Base-by-base conservation (phyloP, 805 yeast genomes). In the Teunomyces atbi region DNA sequence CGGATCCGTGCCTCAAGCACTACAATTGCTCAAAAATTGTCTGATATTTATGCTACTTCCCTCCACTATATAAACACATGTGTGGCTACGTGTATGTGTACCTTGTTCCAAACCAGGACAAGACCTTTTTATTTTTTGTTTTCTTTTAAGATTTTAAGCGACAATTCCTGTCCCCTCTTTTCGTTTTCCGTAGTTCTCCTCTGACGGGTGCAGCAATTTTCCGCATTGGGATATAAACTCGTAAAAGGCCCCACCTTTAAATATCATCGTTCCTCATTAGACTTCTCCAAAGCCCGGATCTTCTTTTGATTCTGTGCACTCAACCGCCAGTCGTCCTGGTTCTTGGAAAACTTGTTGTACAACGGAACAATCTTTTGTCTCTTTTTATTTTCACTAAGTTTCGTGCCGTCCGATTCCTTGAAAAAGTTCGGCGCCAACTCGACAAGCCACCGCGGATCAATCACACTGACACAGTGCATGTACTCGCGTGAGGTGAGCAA, bases 401-500 rank as follows among this genome's bases (percentile, higher is more conserved):
- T 70, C 44, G 69, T 62, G 2, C 78, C 73, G 56, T 82, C 86
- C 0, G 82, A 77, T 13, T 74, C 76, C 58, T 80, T 80, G 74
- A 85, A 92, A 64, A 84, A 89, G 37, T 79, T 81, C 3, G 91
- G 89, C 6, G 91, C 89, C 40, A 64, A 65, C 63, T 84, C 79
- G 40, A 81, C 67, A 27, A 92, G 69, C 96, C 96, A 88, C 51
- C 74, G 75, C 0, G 96, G 87, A 43, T 89, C 90, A 29, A 94
- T 81, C n/a, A 78, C 77, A 13, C 91, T 86, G 23, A 86, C 83
- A 55, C 89, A 89, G 46, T 94, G 86, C 96, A 92, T 89, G 59
- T 87, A 94, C 72, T 92, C 98, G 59, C 83, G 83, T 12, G 86
- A 79, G 0, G 99, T 92, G 53, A 89, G 73, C 26, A 90, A 78